Percentiles rank a stretch among this genome's conserved stretches.
Evolutionary conservation across 2,329 filamentous ascomycete species (phyloP).

Genomic region (Trichothecium roseum): DNA sequence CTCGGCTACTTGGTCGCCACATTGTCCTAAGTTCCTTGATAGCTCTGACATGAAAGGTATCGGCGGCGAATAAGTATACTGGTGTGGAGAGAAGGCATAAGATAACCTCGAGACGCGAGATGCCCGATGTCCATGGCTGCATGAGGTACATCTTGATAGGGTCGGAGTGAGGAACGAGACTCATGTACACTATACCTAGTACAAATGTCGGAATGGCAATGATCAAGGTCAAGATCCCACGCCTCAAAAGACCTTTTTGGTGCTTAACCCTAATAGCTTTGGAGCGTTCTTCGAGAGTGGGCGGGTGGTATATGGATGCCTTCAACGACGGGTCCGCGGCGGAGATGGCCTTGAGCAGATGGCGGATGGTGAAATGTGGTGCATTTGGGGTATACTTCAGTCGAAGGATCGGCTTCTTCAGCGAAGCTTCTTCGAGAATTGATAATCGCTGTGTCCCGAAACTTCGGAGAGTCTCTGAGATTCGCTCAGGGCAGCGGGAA

Average conservation of each 20-base stretch:
- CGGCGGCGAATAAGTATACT: conserved; percentile 77
- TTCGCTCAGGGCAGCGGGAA: conserved; percentile 54
- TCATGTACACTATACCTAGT: conserved; percentile 88
- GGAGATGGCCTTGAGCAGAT: conserved; percentile 59
- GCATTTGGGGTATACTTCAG: conserved; percentile 60
- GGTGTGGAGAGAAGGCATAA: conserved; percentile 76
- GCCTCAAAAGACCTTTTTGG: conserved; percentile 54
- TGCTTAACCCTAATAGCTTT: conserved; percentile 62
- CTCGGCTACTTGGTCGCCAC: conserved; percentile 67
- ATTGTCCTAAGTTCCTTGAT: conserved; percentile 68
- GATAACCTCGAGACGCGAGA: conserved; percentile 67
- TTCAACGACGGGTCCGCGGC: conserved; percentile 55
- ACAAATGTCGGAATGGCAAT: conserved; percentile 75
- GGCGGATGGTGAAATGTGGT: conserved; percentile 63
- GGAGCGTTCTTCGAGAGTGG: conserved; percentile 74
- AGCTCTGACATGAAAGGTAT: conserved; percentile 72
- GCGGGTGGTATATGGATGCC: conserved; percentile 65
- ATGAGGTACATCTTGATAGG: conserved; percentile 55
- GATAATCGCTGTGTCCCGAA: conserved; percentile 39
- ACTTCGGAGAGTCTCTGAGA: conserved; percentile 41
- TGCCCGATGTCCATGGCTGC: conserved; percentile 58
- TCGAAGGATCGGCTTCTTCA: conserved; percentile 56
- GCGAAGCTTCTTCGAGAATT: conserved; percentile 44
- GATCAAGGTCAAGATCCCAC: conserved; percentile 59
- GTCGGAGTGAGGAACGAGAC: conserved; percentile 52